Evolutionary conservation across 192 early-diverging fungal genomes (phyloP).

Genomic region (Backusella parvicylindrica): DNA sequence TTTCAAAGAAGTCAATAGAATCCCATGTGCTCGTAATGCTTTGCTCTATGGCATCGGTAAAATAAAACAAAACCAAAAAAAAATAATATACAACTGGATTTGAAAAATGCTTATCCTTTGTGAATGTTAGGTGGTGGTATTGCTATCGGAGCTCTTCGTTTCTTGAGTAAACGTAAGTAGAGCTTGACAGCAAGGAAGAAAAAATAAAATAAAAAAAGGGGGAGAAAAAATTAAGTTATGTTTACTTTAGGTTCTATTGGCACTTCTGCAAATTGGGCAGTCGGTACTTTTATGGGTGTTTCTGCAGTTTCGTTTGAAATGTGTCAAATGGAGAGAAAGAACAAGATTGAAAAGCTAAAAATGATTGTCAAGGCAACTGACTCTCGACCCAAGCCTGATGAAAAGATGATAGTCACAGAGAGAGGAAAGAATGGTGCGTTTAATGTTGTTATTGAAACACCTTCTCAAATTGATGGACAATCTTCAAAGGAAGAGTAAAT

Average conservation of each 20-base stretch:
- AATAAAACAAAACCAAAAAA: not conserved
- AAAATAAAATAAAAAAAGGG: too few relatives aligned
- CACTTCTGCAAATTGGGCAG: slow-evolving; percentile 41
- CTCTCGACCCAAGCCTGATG: slow-evolving; percentile 1
- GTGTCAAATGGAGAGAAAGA: slow-evolving; percentile 35
- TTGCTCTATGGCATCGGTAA: slow-evolving; percentile 43
- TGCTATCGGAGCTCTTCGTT: slow-evolving; percentile 34
- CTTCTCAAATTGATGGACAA: not conserved
- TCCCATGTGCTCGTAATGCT: slow-evolving; percentile 42
- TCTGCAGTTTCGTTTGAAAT: slow-evolving; percentile 31
- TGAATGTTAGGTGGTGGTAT: slow-evolving; percentile 27
- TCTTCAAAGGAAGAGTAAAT: not conserved
- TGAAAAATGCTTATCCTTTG: not conserved
- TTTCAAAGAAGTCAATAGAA: slow-evolving; percentile 37
- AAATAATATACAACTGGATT: not conserved
- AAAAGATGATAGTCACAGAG: slow-evolving; percentile 17
- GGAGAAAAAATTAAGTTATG: not conserved
- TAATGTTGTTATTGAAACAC: slow-evolving; percentile 26
- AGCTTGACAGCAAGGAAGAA: not conserved
- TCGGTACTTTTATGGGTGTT: slow-evolving; percentile 37
- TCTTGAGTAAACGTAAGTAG: slow-evolving; percentile 31
- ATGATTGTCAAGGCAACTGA: slow-evolving; percentile 30
- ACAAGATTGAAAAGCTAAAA: slow-evolving; percentile 24
- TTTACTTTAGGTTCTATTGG: slow-evolving; percentile 25
- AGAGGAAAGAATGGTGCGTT: slow-evolving; percentile 28